Base-by-base conservation (phyloP, 805 yeast species). In the Sungouiella blattae region DNA sequence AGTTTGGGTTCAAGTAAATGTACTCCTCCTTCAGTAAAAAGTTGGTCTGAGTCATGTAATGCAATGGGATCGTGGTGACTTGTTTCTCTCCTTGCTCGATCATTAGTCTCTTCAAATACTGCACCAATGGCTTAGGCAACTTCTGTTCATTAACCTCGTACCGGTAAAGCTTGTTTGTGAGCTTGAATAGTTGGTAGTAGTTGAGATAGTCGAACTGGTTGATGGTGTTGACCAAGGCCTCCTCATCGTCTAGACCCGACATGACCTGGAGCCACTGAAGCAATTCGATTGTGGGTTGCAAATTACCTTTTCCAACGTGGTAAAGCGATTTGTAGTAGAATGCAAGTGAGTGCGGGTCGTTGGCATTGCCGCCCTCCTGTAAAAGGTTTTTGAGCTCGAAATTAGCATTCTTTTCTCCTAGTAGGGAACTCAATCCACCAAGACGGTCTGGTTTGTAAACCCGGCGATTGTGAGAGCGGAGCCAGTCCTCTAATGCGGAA, bases 401-500 rank as follows among this genome's bases (percentile, higher is more conserved):
- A 4, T 40, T 16, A 1, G 28, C 28, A 5, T 23, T 4, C 5
- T 13, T 12, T n/a, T 8, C 17, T 5, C 41, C 49, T 23, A 54
- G 35, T 17, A 62, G 43, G 6, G 34, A 36, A 8, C 34, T 32
- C 13, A 67, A 41, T 7, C 58, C 58, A 0, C 71, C 71, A 20
- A 57, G 39, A 5, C 14, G 39, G 4, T 63, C 69, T 1, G 67
- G 65, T 29, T 47, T 50, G 30, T 40, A 53, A 4, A 56, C 76
- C 18, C 68, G 67, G 45, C 73, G 65, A 49, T 79, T 77, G 47
- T 80, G 83, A 5, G 77, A 69, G 40, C 95, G 75, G 20, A 91
- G 74, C 99, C 99, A 93, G 53, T 93, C 96, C 58, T 93, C 97
- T 28, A 93, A 62, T 4, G 84, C 75, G 0, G 96, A 87, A 7